A percentile compares a stretch with the other conserved stretches of the same genome.
Evolutionary conservation across 23 red algal genomes (phyloP).

Genomic region (Gracilaria caudata): DNA sequence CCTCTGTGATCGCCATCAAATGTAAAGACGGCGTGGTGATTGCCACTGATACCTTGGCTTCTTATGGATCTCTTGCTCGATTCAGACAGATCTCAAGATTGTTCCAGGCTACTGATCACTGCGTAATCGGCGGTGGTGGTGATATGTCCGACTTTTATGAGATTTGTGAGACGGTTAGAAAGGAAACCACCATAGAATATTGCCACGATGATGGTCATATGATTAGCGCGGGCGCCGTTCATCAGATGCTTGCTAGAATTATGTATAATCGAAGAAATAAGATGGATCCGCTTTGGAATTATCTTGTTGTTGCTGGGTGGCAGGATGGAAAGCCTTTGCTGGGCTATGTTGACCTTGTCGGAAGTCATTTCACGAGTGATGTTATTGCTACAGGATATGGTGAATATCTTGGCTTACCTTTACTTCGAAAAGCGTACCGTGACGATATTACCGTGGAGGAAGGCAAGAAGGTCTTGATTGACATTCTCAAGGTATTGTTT

Average conservation of each 20-base stretch:
- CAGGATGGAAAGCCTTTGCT: constrained; percentile 57
- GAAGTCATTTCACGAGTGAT: constrained; percentile 77
- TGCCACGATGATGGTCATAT: constrained; percentile 75
- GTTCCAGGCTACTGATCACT: constrained; percentile 43
- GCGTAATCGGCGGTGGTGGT: constrained; percentile 79
- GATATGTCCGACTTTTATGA: constrained; percentile 94
- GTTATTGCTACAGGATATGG: constrained; percentile 94
- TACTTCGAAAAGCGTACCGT: constrained; percentile 88
- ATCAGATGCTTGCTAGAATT: constrained; percentile 83
- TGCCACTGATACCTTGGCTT: constrained; percentile 89
- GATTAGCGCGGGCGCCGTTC: constrained; percentile 66
- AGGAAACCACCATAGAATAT: constrained; percentile 59
- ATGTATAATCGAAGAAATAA: constrained; percentile 91
- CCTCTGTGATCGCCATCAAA: constrained; percentile 84
- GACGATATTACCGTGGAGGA: constrained; percentile 87
- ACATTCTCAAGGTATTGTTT: constrained; percentile 87
- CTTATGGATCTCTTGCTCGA: constrained; percentile 94
- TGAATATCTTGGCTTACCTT: constrained; percentile 82
- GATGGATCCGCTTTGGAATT: constrained; percentile 96
- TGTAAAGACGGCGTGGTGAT: constrained; percentile 94
- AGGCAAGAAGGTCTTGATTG: constrained; percentile 64
- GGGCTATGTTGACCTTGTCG: constrained; percentile 86
- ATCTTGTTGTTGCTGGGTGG: constrained; percentile 78
- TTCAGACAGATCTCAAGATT: constrained; percentile 81
- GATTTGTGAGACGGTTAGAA: constrained; percentile 61